Conservation (phyloP, 352 stramenopile genomes). For the Blastocystis sp. region DNA sequence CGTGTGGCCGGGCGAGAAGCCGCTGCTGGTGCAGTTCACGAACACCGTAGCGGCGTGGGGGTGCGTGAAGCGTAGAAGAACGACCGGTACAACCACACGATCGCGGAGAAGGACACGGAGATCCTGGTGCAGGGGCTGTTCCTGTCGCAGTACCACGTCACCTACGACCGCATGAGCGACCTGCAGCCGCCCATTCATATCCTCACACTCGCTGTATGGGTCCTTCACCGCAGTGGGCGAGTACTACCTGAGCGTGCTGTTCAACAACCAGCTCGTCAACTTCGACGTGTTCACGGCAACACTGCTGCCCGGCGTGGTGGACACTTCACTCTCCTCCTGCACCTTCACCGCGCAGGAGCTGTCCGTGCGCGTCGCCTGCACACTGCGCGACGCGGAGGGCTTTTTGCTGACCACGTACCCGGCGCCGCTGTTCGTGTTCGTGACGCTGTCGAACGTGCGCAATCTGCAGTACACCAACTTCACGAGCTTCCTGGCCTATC, state of each 20-base stretch:
- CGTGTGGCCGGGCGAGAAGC: background rate
- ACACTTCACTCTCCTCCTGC: background rate
- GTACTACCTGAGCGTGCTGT: background rate
- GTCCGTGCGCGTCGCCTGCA: background rate
- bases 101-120: background rate
- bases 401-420: background rate
- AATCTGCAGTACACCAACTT: background rate
- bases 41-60: background rate
- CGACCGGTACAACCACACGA: background rate
- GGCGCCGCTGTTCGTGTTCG: background rate
- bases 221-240: background rate
- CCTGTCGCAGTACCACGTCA: background rate
- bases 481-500: background rate
- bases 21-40: constrained; percentile 1
- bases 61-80: background rate
- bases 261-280: background rate
- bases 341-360: background rate
- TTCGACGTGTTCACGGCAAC: no score
- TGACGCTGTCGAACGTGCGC: background rate
- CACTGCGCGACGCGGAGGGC: background rate
- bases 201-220: background rate
- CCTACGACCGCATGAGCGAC: constrained; percentile 41
- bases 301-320: background rate
- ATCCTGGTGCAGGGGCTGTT: background rate
- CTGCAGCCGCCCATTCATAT: constrained; percentile 31